Evolutionary conservation across 495 filamentous ascomycete species (phyloP).

Genomic region (Hyaloscypha bicolor): DNA sequence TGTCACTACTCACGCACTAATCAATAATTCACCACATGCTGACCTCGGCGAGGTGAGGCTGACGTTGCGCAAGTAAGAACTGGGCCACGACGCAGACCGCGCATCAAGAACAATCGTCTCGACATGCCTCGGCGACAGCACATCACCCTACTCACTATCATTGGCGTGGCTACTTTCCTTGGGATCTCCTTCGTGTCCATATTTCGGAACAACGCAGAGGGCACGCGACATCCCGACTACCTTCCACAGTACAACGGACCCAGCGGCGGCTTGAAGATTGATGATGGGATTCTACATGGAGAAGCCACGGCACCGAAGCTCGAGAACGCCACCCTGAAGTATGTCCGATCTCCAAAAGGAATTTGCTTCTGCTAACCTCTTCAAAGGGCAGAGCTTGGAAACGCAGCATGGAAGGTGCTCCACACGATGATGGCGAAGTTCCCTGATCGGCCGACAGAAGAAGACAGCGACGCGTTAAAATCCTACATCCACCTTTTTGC

Average conservation of each 20-base stretch:
- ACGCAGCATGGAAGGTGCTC: slow-evolving; percentile 88
- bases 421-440: slow-evolving; percentile 96
- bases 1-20: background rate
- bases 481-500: slow-evolving; percentile 90
- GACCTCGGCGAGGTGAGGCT: background rate
- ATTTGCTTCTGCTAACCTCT: slow-evolving; percentile 24
- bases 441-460: slow-evolving; percentile 78
- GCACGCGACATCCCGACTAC: slow-evolving; percentile 23
- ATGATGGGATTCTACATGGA: slow-evolving; percentile 61
- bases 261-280: slow-evolving; percentile 35
- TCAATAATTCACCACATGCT: background rate
- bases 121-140: slow-evolving; percentile 48
- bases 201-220: slow-evolving; percentile 24
- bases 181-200: slow-evolving; percentile 41
- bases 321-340: slow-evolving; percentile 91
- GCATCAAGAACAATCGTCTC: background rate
- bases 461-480: slow-evolving; percentile 81
- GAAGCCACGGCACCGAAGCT: slow-evolving; percentile 85
- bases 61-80: background rate
- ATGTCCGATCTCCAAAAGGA: slow-evolving; percentile 29
- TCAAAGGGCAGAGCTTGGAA: slow-evolving; percentile 79
- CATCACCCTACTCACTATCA: slow-evolving; percentile 39
- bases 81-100: background rate
- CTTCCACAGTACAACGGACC: slow-evolving; percentile 31
- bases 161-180: slow-evolving; percentile 40